Evolutionary conservation across 306 rosid genomes (phyloP).

Genomic region (Vachellia collinsii): DNA sequence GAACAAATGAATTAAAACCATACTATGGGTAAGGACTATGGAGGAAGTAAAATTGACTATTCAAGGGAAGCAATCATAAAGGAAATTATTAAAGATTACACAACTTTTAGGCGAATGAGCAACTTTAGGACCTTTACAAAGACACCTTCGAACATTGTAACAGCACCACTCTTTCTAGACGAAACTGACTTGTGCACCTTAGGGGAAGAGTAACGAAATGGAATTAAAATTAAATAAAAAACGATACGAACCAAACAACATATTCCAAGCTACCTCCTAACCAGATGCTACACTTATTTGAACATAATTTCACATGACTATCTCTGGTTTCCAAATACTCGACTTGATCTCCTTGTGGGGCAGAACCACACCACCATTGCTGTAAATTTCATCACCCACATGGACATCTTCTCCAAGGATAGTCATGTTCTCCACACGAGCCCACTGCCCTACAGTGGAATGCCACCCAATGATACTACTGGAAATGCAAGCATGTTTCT

Average conservation of each 20-base stretch:
- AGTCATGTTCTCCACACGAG: conserved; percentile 96
- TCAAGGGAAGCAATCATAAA: not conserved
- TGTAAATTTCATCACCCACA: conserved; percentile 88
- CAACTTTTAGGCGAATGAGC: conserved; percentile 43
- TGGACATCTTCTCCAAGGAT: conserved; percentile 98
- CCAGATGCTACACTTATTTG: conserved; percentile 23
- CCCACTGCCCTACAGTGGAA: conserved; percentile 97
- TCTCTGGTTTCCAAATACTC: conserved; percentile 95
- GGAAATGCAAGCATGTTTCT: conserved; percentile 88
- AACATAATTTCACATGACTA: conserved; percentile 72
- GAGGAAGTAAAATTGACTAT: not conserved
- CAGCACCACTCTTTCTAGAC: conserved; percentile 38
- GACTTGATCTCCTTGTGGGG: conserved; percentile 98
- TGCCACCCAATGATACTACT: conserved; percentile 98
- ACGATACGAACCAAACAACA: conserved; percentile 24
- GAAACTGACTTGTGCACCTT: conserved; percentile 39
- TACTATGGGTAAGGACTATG: no score
- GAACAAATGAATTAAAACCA: not conserved
- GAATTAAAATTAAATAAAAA: conserved; percentile 14
- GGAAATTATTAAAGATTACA: conserved; percentile 31
- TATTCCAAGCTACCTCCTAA: conserved; percentile 37
- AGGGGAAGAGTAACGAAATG: conserved; percentile 20
- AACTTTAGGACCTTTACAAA: conserved; percentile 37
- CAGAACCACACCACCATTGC: conserved; percentile 92
- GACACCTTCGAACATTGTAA: conserved; percentile 32